Evolutionary conservation across 345 rosid genomes (phyloP), one percentile per base, ranked within the genome.

Genomic region (Populus deltoides): DNA sequence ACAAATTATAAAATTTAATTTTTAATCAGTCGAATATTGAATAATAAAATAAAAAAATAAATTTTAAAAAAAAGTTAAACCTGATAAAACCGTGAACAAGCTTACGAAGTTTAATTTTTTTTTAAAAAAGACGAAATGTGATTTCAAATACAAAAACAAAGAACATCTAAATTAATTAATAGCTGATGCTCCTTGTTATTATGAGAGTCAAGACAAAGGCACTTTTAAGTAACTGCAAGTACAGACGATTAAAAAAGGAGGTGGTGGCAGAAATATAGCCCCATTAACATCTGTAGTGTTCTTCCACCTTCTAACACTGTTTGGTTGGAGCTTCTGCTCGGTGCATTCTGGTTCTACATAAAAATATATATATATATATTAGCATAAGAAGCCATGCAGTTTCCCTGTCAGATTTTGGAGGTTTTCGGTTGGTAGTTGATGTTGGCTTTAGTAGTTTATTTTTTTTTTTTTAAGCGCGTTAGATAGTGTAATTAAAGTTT

Each of bases 21-120:
- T 3, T 3, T 0, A 31, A 31, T 31, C 0, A 31, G 3, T 1
- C 0, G 33, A 31, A 31, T 31, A 31, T 31, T 31, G 0, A 31
- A 31, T 31, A 31, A 31, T 2, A 31, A 31, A 31, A 31, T 2
- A 31, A 31, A 31, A n/a, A n/a, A n/a, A n/a, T n/a, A n/a, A n/a
- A 31, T 0, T 2, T 27, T 27, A 2, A 2, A 31, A 31, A 31
- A 31, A 31, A 31, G 2, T 31, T 31, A 31, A 31, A 31, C 3
- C 3, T 31, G 33, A 0, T 31, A 31, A 31, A 31, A 0, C 4
- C 3, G 0, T 3, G 4, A 31, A 31, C 2, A 31, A 0, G 4
- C 4, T 0, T 2, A 31, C 0, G 33, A 1, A 31, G 33, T 31
- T 31, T 27, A 27, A 1, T 27, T 27, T 27, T 27, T 27, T 25